Evolutionary conservation across 176 grass and related monocot species (phyloP).

Genomic region (Oryza meyeriana): DNA sequence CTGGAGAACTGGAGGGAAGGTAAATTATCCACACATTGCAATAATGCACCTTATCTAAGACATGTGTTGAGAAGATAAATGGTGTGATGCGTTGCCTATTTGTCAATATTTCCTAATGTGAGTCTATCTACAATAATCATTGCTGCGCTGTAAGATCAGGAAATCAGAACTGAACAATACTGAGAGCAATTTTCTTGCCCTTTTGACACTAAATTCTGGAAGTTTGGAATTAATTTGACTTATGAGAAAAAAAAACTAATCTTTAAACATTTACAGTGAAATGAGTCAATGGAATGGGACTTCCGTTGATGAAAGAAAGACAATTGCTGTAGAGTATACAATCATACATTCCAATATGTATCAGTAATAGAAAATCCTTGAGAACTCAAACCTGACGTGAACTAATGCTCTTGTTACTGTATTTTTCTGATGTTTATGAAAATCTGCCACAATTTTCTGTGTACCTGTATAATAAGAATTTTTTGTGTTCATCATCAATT

Average conservation of each 20-base stretch:
- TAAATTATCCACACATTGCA: conserved; percentile 34
- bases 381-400: background rate
- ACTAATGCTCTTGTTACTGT: background rate
- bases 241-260: background rate
- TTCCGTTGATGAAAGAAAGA: background rate
- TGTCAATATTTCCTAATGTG: background rate
- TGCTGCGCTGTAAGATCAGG: background rate
- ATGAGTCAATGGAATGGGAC: background rate
- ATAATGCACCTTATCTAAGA: background rate
- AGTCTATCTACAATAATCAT: conserved; percentile 1
- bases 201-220: background rate
- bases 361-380: background rate
- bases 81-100: background rate
- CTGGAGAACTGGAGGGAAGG: conserved; percentile 88
- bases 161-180: conserved; percentile 14
- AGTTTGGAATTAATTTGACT: background rate
- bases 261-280: background rate
- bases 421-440: background rate
- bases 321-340: background rate
- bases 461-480: background rate
- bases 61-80: background rate
- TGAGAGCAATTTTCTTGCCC: background rate
- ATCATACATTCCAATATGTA: background rate
- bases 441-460: background rate
- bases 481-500: background rate